Conservation (phyloP, 331 rosid genomes). For the Ulmus americana region DNA sequence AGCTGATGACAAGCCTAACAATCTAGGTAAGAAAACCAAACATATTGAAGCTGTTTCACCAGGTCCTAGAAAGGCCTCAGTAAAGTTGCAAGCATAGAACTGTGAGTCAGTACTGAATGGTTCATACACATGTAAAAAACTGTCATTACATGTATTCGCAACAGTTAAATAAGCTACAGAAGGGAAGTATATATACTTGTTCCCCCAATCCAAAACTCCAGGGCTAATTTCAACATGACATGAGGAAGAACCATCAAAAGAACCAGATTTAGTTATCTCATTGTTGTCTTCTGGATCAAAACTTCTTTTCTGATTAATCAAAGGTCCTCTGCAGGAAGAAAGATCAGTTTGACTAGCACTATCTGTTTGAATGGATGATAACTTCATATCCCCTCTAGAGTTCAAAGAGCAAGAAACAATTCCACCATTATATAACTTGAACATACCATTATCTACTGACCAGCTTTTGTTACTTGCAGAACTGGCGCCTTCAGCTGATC, state of each 20-base stretch:
- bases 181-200: constrained; percentile 55
- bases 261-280: constrained; percentile 41
- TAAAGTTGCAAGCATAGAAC: constrained; percentile 90
- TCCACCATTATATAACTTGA: constrained; percentile 65
- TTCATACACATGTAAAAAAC: constrained; percentile 70
- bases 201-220: constrained; percentile 72
- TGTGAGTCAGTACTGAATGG: constrained; percentile 81
- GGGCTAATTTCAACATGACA: constrained; percentile 65
- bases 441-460: constrained; percentile 76
- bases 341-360: constrained; percentile 33
- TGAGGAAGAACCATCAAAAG: constrained; percentile 41
- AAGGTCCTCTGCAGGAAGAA: constrained; percentile 51
- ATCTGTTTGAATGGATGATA: constrained; percentile 46
- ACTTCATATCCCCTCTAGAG: constrained; percentile 47
- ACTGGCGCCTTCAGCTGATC: constrained; percentile 38
- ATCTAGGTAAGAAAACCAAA: constrained; percentile 72
- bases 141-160: constrained; percentile 65
- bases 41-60: constrained; percentile 68
- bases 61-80: constrained; percentile 57
- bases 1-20: constrained; percentile 66
- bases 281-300: constrained; percentile 32
- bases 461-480: constrained; percentile 51
- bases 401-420: constrained; percentile 66
- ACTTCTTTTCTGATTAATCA: constrained; percentile 40
- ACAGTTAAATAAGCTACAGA: constrained; percentile 69